Conservation (phyloP, 2,329 filamentous ascomycete species). For the Colletotrichum endophyticum region DNA sequence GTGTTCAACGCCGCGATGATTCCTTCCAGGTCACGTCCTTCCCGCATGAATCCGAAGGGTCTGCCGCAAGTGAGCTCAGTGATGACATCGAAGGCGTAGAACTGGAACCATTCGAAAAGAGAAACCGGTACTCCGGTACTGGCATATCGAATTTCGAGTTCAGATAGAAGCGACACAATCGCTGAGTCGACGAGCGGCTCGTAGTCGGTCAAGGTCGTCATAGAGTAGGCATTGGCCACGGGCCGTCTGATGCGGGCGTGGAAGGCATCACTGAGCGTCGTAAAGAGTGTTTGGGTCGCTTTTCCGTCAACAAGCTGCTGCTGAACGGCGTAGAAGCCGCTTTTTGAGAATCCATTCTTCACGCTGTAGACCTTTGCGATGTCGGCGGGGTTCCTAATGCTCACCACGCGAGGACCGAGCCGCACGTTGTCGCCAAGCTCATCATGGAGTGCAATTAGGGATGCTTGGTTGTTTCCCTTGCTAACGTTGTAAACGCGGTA, state of each 20-base stretch:
- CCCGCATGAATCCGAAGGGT: slow-evolving; percentile 40
- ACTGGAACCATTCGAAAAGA: not conserved
- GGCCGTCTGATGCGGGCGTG: slow-evolving; percentile 44
- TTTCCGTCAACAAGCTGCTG: slow-evolving; percentile 31
- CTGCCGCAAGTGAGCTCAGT: slow-evolving; percentile 37
- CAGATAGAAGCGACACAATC: not conserved
- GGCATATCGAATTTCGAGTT: not conserved
- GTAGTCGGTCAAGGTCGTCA: slow-evolving; percentile 43
- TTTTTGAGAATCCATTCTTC: slow-evolving; percentile 1
- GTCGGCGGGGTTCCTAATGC: not conserved
- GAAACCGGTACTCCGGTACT: not conserved
- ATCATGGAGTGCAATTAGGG: not conserved
- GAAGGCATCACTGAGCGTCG: slow-evolving; percentile 40
- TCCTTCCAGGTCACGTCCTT: slow-evolving; percentile 33
- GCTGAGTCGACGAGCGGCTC: slow-evolving; percentile 40
- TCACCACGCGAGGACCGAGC: not conserved
- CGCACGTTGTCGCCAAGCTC: not conserved
- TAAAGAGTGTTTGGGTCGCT: slow-evolving; percentile 36
- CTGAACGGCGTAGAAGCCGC: slow-evolving; percentile 31
- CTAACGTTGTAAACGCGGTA: not conserved
- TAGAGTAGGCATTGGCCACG: slow-evolving; percentile 42
- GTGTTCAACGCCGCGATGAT: slow-evolving; percentile 23
- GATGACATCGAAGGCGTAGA: slow-evolving; percentile 43
- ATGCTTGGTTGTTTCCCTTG: not conserved
- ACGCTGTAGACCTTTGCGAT: not conserved